phyloP scores from a whole-genome alignment of 73 alveolate species.

The Durusdinium trenchii region DNA sequence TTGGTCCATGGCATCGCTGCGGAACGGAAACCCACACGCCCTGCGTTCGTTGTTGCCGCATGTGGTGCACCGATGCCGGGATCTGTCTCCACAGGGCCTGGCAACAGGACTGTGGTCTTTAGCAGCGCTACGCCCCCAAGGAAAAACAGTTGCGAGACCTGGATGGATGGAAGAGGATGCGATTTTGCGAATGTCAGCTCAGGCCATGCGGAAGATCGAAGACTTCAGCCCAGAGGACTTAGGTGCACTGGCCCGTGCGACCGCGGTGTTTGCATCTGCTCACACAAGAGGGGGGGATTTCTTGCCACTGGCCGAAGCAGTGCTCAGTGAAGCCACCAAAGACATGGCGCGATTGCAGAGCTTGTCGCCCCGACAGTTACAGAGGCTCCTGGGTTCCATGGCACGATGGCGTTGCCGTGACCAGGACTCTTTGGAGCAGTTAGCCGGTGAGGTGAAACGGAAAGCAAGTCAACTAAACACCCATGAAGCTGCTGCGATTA shows the following conservation, averaged over 20 bases:
- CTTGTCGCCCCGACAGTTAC: conserved; percentile 23
- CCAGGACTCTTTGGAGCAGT: background rate
- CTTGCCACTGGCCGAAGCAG: conserved; percentile 49
- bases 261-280: conserved; percentile 29
- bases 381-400: conserved; percentile 30
- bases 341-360: background rate
- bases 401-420: conserved; percentile 60
- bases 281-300: conserved; percentile 34
- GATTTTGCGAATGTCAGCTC: conserved; percentile 19
- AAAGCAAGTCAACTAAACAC: conserved; percentile 5
- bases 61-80: conserved; percentile 52
- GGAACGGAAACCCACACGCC: conserved; percentile 20
- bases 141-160: conserved; percentile 11
- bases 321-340: conserved; percentile 37
- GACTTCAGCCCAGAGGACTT: conserved; percentile 17
- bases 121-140: conserved; percentile 75
- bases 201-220: conserved; percentile 19
- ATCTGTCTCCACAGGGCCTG: conserved; percentile 68
- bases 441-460: background rate
- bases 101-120: conserved; percentile 62
- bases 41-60: conserved; percentile 47
- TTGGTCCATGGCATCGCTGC: conserved; percentile 58
- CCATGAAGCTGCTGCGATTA: conserved; percentile 1
- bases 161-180: conserved; percentile 74
- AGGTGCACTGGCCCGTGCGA: conserved; percentile 28